These are phyloP conservation scores for Rhodotorula graminis DNA, from an alignment of 768 basidiomycete species.

Conservation along the genomic window DNA sequence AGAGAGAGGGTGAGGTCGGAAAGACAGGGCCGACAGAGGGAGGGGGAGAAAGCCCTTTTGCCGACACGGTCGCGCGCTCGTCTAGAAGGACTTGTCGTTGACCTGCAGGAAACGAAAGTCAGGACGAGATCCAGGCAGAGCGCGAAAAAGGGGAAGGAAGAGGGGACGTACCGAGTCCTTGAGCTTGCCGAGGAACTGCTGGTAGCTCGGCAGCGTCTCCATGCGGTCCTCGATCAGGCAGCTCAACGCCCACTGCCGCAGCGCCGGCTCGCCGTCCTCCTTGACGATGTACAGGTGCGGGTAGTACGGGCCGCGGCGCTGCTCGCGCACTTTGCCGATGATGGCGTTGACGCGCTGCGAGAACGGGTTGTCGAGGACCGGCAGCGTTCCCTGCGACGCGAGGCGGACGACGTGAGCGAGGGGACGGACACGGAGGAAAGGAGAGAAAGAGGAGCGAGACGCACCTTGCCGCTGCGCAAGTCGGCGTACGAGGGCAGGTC, in stretches of 20 bases:
- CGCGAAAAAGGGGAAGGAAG: no score
- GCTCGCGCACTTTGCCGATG: slow-evolving; percentile 87
- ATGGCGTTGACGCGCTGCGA: slow-evolving; percentile 92
- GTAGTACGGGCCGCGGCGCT: slow-evolving; percentile 85
- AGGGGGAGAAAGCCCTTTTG: background rate
- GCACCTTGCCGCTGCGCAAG: slow-evolving; percentile 86
- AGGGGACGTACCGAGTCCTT: slow-evolving; percentile 29
- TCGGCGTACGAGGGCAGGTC: slow-evolving; percentile 80
- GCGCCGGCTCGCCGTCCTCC: slow-evolving; percentile 91
- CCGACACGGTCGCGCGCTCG: background rate
- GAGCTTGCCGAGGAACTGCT: slow-evolving; percentile 61
- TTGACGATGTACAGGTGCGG: slow-evolving; percentile 95
- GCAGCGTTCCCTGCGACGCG: slow-evolving; percentile 67
- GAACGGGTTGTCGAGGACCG: slow-evolving; percentile 84
- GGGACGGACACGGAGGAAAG: background rate
- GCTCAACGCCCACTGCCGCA: slow-evolving; percentile 92
- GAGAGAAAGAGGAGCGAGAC: slow-evolving; percentile 37
- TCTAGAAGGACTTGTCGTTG: slow-evolving; percentile 37
- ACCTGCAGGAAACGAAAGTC: slow-evolving; percentile 11
- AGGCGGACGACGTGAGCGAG: no score
- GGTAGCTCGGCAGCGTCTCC: slow-evolving; percentile 90
- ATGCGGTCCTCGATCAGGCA: slow-evolving; percentile 91
- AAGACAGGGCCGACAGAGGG: background rate
- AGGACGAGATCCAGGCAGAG: background rate
- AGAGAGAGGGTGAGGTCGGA: no score